Base-by-base conservation (phyloP, 2,329 filamentous ascomycete species). In the Penicillium janthinellum region DNA sequence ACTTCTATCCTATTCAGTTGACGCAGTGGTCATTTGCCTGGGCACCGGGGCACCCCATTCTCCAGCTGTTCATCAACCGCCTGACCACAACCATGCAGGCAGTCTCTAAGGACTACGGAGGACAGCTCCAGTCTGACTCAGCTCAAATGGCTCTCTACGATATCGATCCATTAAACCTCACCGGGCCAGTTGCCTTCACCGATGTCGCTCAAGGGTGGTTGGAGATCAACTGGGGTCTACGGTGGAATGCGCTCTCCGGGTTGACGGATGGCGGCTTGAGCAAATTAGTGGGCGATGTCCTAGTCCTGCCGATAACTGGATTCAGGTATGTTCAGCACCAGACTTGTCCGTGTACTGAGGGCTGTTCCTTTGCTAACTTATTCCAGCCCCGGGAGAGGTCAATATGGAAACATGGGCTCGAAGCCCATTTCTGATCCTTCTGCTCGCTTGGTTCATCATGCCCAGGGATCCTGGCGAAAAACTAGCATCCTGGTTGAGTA, bases 1-100 rank as follows among this genome's bases (percentile, higher is more conserved):
- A 53, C 14, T 42, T 41, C n/a, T 53, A 53, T 22, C 51, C 51
- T 5, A 17, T 53, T 15, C 51, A 53, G 15, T 17, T 53, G 14
- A 44, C 51, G 22, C 51, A 53, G 38, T 53, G 51, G 51, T 53
- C 51, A n/a, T 53, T 53, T 44, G 51, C 51, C 6, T 53, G 51
- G 51, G 51, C 51, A 10, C 51, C 51, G 1, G 51, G 38, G 8
- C 51, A 53, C 15, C 51, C 51, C 37, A 42, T 53, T 41, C 37
- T 53, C 1, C 51, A 53, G 39, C 22, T 28, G 8, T 53, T 53
- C 22, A 42, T 53, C 37, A 8, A 53, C 37, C 51, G 51, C 34
- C 25, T 53, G 14, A 15, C 34, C 17, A 11, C 37, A 39, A 42
- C 39, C 4, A 34, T 35, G 4, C 22, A 53, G 12, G 38, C 28